phyloP scores from a whole-genome alignment of 139 green algal genomes.

The Trebouxia sp. region DNA sequence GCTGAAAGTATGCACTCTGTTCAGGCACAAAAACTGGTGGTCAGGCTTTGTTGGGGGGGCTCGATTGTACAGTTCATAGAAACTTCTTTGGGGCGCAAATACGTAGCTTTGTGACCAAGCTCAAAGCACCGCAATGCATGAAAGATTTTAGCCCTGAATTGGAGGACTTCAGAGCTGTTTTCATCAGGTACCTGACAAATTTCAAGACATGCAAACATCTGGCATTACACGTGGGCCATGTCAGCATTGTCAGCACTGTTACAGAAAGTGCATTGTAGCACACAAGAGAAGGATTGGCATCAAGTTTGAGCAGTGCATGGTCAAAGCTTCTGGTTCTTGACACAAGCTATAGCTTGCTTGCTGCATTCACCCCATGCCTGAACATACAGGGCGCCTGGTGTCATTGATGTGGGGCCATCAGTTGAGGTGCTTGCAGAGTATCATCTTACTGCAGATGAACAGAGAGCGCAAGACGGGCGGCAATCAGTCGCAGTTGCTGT shows the following conservation, averaged over 20 bases:
- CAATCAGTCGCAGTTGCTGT: slow-evolving; percentile 86
- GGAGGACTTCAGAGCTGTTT: slow-evolving; percentile 70
- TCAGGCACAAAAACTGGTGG: slow-evolving; percentile 92
- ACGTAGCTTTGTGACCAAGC: slow-evolving; percentile 91
- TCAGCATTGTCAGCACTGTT: no score
- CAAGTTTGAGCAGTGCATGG: no score
- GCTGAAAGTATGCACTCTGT: background rate
- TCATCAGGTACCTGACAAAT: no score
- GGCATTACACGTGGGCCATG: no score
- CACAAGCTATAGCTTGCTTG: no score
- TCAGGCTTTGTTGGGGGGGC: slow-evolving; percentile 89
- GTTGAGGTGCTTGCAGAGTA: slow-evolving; percentile 89
- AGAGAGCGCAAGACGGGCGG: slow-evolving; percentile 33
- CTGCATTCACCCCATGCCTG: no score
- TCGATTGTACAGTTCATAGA: slow-evolving; percentile 89
- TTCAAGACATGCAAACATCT: no score
- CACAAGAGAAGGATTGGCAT: no score
- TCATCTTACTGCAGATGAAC: slow-evolving; percentile 62
- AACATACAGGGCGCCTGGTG: slow-evolving; percentile 81
- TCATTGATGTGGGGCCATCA: slow-evolving; percentile 70
- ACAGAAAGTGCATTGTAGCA: no score
- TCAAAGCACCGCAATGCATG: slow-evolving; percentile 68
- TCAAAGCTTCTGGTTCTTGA: no score
- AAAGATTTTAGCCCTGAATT: slow-evolving; percentile 4
- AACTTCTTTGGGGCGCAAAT: slow-evolving; percentile 99